These are phyloP conservation scores for Choanephora cucurbitarum DNA, from an alignment of 371 early-diverging fungal species.

Conservation along the genomic window DNA sequence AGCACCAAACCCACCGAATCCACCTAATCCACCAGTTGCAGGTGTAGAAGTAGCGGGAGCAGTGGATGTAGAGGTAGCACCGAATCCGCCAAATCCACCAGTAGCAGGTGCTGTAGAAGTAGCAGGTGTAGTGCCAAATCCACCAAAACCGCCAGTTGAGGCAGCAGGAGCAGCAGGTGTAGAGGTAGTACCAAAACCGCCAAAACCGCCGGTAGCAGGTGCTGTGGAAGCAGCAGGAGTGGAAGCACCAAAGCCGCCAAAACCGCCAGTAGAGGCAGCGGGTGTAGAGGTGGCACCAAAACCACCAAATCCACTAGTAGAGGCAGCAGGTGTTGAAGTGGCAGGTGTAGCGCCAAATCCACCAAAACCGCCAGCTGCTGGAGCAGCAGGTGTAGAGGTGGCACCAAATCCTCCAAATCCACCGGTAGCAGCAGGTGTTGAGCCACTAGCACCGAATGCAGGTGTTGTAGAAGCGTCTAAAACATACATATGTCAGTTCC, in stretches of 20 bases:
- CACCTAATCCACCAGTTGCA: constrained; percentile 13
- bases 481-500: constrained; percentile 4
- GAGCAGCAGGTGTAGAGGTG: constrained; percentile 3
- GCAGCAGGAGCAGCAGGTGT: constrained; percentile 6
- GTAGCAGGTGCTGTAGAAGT: constrained; percentile 9
- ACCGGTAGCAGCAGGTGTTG: constrained; percentile 2
- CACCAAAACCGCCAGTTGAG: constrained; percentile 29
- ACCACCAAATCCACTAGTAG: constrained; percentile 13
- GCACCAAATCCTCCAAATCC: constrained; percentile 7
- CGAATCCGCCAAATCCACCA: constrained; percentile 11
- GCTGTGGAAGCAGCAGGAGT: constrained; percentile 17
- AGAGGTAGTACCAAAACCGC: constrained; percentile 2
- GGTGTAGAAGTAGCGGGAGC: constrained; percentile 22
- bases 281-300: constrained; percentile 14
- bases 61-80: constrained; percentile 18
- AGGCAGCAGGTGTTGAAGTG: neutral
- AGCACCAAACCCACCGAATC: constrained; percentile 16
- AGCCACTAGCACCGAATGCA: neutral
- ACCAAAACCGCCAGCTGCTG: constrained; percentile 2
- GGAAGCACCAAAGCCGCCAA: constrained; percentile 1
- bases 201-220: constrained; percentile 21
- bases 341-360: constrained; percentile 1
- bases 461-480: neutral
- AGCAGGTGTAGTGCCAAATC: constrained; percentile 7
- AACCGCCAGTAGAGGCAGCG: constrained; percentile 3